Evolutionary conservation across 495 filamentous ascomycete genomes (phyloP).

Genomic region (Alectoria sarmentosa): DNA sequence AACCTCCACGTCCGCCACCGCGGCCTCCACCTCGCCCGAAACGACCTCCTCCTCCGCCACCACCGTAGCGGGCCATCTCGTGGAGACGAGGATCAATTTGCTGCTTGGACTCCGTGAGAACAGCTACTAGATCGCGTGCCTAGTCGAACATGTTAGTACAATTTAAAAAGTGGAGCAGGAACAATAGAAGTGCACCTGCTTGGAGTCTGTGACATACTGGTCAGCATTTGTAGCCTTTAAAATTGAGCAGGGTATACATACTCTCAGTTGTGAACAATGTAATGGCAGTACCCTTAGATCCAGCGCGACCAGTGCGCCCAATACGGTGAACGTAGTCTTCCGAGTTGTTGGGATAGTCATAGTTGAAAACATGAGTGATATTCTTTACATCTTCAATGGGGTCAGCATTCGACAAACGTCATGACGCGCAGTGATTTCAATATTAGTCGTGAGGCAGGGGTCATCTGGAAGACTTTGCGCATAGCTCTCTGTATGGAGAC

Average conservation of each 20-base stretch:
- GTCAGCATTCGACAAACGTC: conserved; percentile 67
- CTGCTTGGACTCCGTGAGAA: conserved; percentile 96
- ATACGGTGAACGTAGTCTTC: conserved; percentile 99
- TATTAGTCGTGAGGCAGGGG: conserved; percentile 48
- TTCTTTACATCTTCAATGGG: conserved; percentile 94
- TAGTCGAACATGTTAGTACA: conserved; percentile 29
- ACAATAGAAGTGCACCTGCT: conserved; percentile 43
- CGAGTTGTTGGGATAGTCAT: conserved; percentile 99
- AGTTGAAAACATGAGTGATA: conserved; percentile 99
- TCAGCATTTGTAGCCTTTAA: conserved; percentile 29
- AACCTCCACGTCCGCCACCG: conserved; percentile 54
- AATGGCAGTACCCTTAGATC: conserved; percentile 80
- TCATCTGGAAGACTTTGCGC: conserved; percentile 65
- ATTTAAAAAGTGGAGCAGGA: not conserved
- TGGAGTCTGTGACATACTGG: conserved; percentile 58
- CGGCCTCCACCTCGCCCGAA: conserved; percentile 58
- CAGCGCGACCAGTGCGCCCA: conserved; percentile 87
- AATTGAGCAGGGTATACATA: conserved; percentile 44
- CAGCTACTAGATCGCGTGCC: conserved; percentile 88
- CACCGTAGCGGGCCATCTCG: conserved; percentile 91
- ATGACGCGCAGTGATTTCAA: conserved; percentile 1
- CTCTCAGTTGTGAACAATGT: conserved; percentile 98
- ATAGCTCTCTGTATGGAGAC: conserved; percentile 53
- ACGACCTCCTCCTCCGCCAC: conserved; percentile 70
- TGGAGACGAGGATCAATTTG: conserved; percentile 92